These are phyloP conservation scores for Manihot esculenta DNA, from an alignment of 441 rosid species.

Conservation along the genomic window DNA sequence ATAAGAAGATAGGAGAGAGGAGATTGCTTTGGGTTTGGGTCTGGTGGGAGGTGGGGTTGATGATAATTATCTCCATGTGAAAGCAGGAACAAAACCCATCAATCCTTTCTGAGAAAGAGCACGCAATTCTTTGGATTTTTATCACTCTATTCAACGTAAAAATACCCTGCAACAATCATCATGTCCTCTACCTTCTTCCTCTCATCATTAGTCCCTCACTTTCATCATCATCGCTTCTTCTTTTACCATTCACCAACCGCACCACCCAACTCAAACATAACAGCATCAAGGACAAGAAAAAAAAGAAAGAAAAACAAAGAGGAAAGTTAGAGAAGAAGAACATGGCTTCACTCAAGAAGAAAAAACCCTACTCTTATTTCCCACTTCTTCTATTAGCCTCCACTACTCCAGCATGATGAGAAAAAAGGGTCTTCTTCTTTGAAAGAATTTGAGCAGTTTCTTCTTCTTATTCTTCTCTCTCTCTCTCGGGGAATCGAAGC, in stretches of 20 bases:
- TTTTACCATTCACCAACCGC: constrained; percentile 33
- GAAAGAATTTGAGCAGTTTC: too few species aligned
- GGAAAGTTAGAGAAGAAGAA: constrained; percentile 14
- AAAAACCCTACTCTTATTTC: constrained; percentile 37
- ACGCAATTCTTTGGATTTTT: constrained; percentile 26
- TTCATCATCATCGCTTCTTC: constrained; percentile 33
- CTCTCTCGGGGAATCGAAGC: too few species aligned
- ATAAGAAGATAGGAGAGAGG: background rate
- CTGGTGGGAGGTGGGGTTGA: constrained; percentile 20
- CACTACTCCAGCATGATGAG: constrained; percentile 5
- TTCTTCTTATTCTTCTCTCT: too few species aligned
- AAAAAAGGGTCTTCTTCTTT: background rate
- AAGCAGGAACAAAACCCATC: constrained; percentile 20
- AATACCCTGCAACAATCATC: constrained; percentile 41
- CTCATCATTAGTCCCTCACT: constrained; percentile 39
- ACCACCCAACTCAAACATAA: constrained; percentile 21
- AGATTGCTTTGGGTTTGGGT: too few species aligned
- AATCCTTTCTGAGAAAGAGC: constrained; percentile 20
- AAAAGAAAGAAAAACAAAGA: constrained; percentile 21
- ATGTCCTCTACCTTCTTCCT: constrained; percentile 48
- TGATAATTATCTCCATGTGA: constrained; percentile 35
- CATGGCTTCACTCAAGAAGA: constrained; percentile 43
- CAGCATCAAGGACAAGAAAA: constrained; percentile 23
- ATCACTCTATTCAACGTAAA: constrained; percentile 28
- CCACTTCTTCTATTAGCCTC: background rate